Percentiles rank a stretch among this genome's conserved stretches.
These are phyloP conservation scores for Daldinia eschscholtzii DNA, from an alignment of 2,329 filamentous ascomycete species.

Conservation along the genomic window DNA sequence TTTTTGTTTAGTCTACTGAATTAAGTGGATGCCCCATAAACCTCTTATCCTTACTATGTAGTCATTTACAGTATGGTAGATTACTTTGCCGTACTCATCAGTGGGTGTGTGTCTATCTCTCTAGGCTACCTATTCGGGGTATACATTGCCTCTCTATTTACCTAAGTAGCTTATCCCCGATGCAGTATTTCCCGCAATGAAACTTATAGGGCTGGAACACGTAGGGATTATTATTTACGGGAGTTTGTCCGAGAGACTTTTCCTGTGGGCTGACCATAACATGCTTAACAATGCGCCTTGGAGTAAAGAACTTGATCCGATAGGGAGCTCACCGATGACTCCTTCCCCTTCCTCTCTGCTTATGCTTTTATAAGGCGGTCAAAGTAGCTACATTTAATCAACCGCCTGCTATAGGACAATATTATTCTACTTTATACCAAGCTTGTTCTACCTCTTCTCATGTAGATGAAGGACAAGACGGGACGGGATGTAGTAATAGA, in stretches of 20 bases:
- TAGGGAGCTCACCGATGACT: background rate
- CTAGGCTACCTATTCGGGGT: background rate
- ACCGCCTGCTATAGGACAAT: background rate
- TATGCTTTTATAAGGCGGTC: background rate
- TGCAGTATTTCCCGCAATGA: background rate
- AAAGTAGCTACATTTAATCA: background rate
- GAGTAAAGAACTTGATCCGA: background rate
- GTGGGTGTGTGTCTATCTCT: background rate
- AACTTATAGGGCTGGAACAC: background rate
- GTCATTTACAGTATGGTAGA: background rate
- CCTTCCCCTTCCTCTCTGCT: background rate
- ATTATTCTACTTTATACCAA: background rate
- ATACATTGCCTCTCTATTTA: background rate
- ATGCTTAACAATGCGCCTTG: background rate
- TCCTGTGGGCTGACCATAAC: background rate
- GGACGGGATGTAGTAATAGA: constrained; percentile 17
- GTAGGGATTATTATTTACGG: background rate
- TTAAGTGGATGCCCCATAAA: background rate
- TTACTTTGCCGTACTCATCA: background rate
- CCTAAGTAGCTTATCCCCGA: background rate
- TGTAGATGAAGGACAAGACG: constrained; percentile 14
- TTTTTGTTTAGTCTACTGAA: background rate
- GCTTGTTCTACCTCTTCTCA: constrained; percentile 3
- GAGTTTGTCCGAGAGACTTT: background rate
- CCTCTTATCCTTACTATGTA: background rate